Percentiles rank a stretch among this genome's conserved stretches.
phyloP scores from a whole-genome alignment of 169 alveolate species.

The Cyclospora cayetanensis region DNA sequence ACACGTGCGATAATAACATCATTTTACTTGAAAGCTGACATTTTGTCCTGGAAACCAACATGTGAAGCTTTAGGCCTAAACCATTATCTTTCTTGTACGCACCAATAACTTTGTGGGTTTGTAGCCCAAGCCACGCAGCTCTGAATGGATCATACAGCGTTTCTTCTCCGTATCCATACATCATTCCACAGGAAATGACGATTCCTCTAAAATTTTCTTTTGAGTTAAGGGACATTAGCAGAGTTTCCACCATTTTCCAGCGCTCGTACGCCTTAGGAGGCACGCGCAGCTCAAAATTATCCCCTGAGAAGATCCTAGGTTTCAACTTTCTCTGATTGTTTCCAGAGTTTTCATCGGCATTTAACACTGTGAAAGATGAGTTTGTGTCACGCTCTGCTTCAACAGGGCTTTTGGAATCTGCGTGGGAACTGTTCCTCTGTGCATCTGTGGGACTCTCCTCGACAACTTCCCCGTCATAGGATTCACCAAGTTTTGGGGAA shows the following conservation, averaged over 20 bases:
- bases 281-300: not conserved
- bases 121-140: conserved; percentile 73
- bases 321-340: not conserved
- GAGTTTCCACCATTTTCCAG: conserved; percentile 87
- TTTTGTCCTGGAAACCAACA: not conserved
- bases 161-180: conserved; percentile 92
- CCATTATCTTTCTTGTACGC: not conserved
- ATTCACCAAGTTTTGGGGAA: not conserved
- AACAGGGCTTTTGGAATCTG: too few relatives aligned
- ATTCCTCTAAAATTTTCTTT: conserved; percentile 83
- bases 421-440: not conserved
- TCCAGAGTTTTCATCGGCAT: not conserved
- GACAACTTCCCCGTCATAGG: not conserved
- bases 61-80: too few relatives aligned
- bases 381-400: too few relatives aligned
- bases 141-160: conserved; percentile 82
- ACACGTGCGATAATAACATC: too few relatives aligned
- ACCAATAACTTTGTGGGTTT: conserved; percentile 60
- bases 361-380: too few relatives aligned
- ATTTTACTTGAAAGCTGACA: too few relatives aligned
- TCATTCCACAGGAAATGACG: conserved; percentile 88
- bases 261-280: conserved; percentile 79
- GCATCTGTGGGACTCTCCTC: not conserved
- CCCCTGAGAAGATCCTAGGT: not conserved
- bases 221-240: conserved; percentile 82